phyloP scores from a whole-genome alignment of 2,329 filamentous ascomycete genomes.

The Mycosphaerella sp. region DNA sequence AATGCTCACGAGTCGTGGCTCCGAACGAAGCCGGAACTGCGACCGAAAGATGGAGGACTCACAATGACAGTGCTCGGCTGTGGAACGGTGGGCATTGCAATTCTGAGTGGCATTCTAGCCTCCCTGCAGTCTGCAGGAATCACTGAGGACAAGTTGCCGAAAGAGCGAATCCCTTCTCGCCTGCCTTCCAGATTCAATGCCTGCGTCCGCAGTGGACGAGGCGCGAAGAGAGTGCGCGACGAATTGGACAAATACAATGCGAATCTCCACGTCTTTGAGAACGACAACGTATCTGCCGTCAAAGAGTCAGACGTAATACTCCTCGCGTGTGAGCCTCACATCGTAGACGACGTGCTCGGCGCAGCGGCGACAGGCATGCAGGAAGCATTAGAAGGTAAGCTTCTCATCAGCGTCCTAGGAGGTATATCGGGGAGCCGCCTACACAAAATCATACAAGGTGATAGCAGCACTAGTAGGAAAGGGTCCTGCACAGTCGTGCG shows the following conservation, averaged over 20 bases:
- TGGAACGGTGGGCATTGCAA: conserved; percentile 83
- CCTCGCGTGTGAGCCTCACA: conserved; percentile 67
- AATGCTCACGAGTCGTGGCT: conserved; percentile 24
- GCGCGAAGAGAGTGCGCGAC: conserved; percentile 50
- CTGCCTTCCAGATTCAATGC: conserved; percentile 74
- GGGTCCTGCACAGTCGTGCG: conserved; percentile 60
- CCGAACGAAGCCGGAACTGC: conserved; percentile 20
- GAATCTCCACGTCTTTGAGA: conserved; percentile 60
- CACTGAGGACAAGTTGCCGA: conserved; percentile 10
- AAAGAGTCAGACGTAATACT: conserved; percentile 66
- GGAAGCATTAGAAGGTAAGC: conserved; percentile 68
- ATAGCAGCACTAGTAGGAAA: conserved; percentile 29
- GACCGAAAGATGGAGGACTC: conserved; percentile 38
- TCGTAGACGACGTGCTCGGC: conserved; percentile 57
- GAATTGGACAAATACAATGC: conserved; percentile 61
- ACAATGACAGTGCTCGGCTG: conserved; percentile 78
- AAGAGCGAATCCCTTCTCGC: conserved; percentile 36
- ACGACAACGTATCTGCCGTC: conserved; percentile 64
- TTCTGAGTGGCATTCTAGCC: conserved; percentile 71
- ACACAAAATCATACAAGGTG: conserved; percentile 53
- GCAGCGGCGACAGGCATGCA: conserved; percentile 55
- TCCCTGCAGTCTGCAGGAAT: conserved; percentile 51
- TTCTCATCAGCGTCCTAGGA: conserved; percentile 74
- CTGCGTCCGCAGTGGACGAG: conserved; percentile 62
- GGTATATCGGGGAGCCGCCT: conserved; percentile 62